Percentiles rank a stretch among this genome's conserved stretches.
Conservation (phyloP, 2,329 filamentous ascomycete species). For the Scytalidium sp. region DNA sequence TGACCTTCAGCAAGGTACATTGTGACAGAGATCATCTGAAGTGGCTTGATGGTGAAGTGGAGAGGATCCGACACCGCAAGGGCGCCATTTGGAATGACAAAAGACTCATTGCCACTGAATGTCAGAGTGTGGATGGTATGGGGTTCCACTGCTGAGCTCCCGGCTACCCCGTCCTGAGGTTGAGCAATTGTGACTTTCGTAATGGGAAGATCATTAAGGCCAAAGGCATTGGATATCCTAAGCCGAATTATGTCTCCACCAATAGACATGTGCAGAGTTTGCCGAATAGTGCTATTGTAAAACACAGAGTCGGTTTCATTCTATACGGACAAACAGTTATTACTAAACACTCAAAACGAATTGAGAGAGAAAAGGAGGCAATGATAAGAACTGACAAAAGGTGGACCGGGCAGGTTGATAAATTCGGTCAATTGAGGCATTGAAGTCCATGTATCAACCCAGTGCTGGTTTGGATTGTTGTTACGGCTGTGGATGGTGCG, state of each 20-base stretch:
- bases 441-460: constrained; percentile 62
- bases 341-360: background rate
- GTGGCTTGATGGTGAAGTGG: constrained; percentile 46
- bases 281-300: constrained; percentile 60
- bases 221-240: constrained; percentile 64
- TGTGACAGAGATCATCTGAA: constrained; percentile 53
- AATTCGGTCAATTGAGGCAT: constrained; percentile 66
- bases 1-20: constrained; percentile 58
- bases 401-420: constrained; percentile 56
- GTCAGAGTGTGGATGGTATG: constrained; percentile 51
- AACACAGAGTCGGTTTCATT: constrained; percentile 46
- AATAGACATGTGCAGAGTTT: constrained; percentile 60
- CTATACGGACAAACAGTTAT: constrained; percentile 12
- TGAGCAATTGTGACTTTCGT: constrained; percentile 56
- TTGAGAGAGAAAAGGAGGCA: background rate
- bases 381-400: constrained; percentile 45
- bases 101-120: constrained; percentile 51
- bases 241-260: constrained; percentile 55
- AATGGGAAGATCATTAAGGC: constrained; percentile 56
- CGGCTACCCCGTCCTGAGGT: constrained; percentile 50
- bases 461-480: constrained; percentile 40
- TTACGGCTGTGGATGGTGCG: constrained; percentile 2
- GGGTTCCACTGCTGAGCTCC: constrained; percentile 49
- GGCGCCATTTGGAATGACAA: constrained; percentile 53
- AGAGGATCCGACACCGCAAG: constrained; percentile 61